phyloP scores from a whole-genome alignment of 2,329 filamentous ascomycete species.

The Epichloe elymi region DNA sequence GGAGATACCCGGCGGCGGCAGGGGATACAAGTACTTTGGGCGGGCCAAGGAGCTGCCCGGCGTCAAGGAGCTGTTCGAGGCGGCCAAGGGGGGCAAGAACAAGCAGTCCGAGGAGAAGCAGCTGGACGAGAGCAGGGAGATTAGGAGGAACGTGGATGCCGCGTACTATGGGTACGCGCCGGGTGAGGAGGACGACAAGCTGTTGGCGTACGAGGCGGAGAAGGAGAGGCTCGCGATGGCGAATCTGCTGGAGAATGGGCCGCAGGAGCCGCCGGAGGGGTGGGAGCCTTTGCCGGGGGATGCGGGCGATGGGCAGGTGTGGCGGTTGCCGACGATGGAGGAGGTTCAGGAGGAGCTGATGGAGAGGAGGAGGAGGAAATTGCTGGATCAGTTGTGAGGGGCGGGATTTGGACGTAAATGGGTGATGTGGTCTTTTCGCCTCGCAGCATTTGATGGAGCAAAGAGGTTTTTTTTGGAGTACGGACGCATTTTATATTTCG shows the following conservation, averaged over 20 bases:
- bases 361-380: constrained; percentile 66
- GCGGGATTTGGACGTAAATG: background rate
- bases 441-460: background rate
- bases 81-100: constrained; percentile 38
- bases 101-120: constrained; percentile 52
- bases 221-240: constrained; percentile 76
- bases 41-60: constrained; percentile 80
- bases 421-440: background rate
- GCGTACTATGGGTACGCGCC: constrained; percentile 92
- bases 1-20: constrained; percentile 62
- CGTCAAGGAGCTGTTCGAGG: constrained; percentile 92
- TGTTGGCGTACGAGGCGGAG: constrained; percentile 67
- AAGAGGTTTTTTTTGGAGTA: background rate
- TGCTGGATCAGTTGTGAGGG: constrained; percentile 63
- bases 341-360: constrained; percentile 93
- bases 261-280: constrained; percentile 43
- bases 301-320: constrained; percentile 65
- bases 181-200: constrained; percentile 74
- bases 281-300: constrained; percentile 83
- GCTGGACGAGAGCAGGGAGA: constrained; percentile 53
- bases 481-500: background rate
- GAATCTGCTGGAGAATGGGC: constrained; percentile 45
- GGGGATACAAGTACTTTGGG: constrained; percentile 91
- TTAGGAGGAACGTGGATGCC: constrained; percentile 72
- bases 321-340: constrained; percentile 74